Base-by-base conservation (phyloP, 208 protist species). In the Trypanosoma congolense region DNA sequence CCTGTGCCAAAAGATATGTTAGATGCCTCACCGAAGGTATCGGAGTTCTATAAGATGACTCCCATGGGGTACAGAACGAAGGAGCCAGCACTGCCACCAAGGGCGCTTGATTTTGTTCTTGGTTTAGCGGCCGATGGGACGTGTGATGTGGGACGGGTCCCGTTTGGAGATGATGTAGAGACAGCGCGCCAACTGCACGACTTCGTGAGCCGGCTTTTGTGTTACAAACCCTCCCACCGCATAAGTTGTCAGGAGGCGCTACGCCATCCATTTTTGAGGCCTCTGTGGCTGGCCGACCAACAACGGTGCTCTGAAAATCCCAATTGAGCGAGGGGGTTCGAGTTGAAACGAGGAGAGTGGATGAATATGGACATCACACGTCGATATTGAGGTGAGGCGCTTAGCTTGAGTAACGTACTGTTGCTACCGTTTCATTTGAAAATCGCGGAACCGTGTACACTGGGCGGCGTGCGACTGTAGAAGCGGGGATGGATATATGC, bases 161-260 rank as follows among this genome's bases (percentile, higher is more conserved):
- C 48, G 8, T 45, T 65, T 6, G 82, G 76, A 3, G 77, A 86
- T 46, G 70, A 77, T 14, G 82, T 71, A 28, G 53, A 65, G 30
- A 25, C 47, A 14, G 83, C 85, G 45, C 51, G 51, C 28, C 69
- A 80, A 31, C 90, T 93, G 41, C 44, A 73, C 30, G 71, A 83
- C 74, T 87, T 93, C 45, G 55, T 88, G 22, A 47, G 43, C 4
- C 42, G 49, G 12, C 56, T 93, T 12, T 52, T 93, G 46, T 47
- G 59, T 16, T 90, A 90, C 56, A 54, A 52, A 9, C 75, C 86
- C 4, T 52, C 66, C 50, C 69, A 89, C 24, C 86, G 86, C 9
- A 83, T 93, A 42, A 80, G 63, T 56, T 93, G 86, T 75, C 36
- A 56, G 2, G 80, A 88, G 14, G 82, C 86, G 0, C 66, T 93